Evolutionary conservation across 495 filamentous ascomycete species (phyloP).

Genomic region (Neurospora sp.): DNA sequence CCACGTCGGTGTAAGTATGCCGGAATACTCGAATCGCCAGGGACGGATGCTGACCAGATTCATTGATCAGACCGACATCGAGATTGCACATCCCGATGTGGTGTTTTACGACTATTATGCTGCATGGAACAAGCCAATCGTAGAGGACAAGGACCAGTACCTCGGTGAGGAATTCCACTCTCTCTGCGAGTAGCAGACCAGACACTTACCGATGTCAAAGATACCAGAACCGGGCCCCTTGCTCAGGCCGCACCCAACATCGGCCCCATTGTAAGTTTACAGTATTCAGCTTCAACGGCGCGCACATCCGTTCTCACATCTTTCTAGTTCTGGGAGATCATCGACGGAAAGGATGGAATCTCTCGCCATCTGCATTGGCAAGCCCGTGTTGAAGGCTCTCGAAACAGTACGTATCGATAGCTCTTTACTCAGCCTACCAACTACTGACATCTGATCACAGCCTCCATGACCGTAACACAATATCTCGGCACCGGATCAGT

Average conservation of each 20-base stretch:
- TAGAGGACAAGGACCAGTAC: slow-evolving; percentile 23
- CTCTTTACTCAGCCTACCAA: slow-evolving; percentile 3
- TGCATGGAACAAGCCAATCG: slow-evolving; percentile 39
- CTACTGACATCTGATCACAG: slow-evolving; percentile 1
- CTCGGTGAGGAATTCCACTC: slow-evolving; percentile 15
- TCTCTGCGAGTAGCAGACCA: slow-evolving; percentile 25
- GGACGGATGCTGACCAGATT: slow-evolving; percentile 31
- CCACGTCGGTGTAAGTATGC: slow-evolving; percentile 44
- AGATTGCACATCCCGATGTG: slow-evolving; percentile 48
- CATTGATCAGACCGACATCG: slow-evolving; percentile 41
- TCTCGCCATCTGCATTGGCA: slow-evolving; percentile 53
- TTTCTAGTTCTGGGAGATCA: slow-evolving; percentile 38
- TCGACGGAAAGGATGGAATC: slow-evolving; percentile 48
- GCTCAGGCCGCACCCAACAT: slow-evolving; percentile 59
- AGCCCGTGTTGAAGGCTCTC: slow-evolving; percentile 44
- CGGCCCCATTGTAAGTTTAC: slow-evolving; percentile 33
- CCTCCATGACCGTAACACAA: slow-evolving; percentile 50
- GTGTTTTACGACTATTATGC: slow-evolving; percentile 54
- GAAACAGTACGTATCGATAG: slow-evolving; percentile 14
- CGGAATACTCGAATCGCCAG: slow-evolving; percentile 40
- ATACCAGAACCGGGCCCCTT: slow-evolving; percentile 47
- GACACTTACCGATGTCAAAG: slow-evolving; percentile 16
- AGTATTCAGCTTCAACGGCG: not conserved
- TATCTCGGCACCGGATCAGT: slow-evolving; percentile 51
- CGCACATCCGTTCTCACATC: not conserved